A percentile compares a stretch with the other conserved stretches of the same genome.
phyloP scores from a whole-genome alignment of 371 early-diverging fungal species.

The Mucor circinelloides region DNA sequence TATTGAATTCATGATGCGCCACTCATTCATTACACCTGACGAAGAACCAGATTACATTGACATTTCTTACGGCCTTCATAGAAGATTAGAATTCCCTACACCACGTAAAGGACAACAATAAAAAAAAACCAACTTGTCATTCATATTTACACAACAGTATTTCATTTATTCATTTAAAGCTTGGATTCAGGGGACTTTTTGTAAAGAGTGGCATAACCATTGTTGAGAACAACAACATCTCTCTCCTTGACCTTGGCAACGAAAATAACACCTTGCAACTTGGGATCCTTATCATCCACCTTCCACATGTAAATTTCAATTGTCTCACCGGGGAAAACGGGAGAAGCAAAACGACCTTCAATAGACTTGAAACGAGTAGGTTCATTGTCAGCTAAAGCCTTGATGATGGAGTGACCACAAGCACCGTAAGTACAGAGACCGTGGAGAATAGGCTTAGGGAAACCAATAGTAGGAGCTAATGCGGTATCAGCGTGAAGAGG shows the following conservation, averaged over 20 bases:
- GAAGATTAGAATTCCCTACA: conserved; percentile 70
- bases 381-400: conserved; percentile 57
- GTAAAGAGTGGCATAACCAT: conserved; percentile 49
- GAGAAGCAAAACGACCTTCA: conserved; percentile 68
- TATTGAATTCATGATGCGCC: conserved; percentile 86
- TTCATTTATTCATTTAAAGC: conserved; percentile 29
- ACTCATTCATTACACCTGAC: conserved; percentile 72
- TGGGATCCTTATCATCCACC: conserved; percentile 44
- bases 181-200: conserved; percentile 35
- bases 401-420: conserved; percentile 63
- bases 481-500: conserved; percentile 71
- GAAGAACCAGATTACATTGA: conserved; percentile 83
- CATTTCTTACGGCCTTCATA: conserved; percentile 67
- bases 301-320: conserved; percentile 75
- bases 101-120: conserved; percentile 33
- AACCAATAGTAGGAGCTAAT: conserved; percentile 66
- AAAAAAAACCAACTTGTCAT: neutral
- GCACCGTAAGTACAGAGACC: conserved; percentile 74
- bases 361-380: conserved; percentile 63
- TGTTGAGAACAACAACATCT: conserved; percentile 47
- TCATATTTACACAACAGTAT: neutral
- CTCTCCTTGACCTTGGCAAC: conserved; percentile 56
- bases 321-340: conserved; percentile 77
- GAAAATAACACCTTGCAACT: conserved; percentile 55
- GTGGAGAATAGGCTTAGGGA: conserved; percentile 74